Conservation (phyloP, 2,329 filamentous ascomycete genomes). For the Fusarium penzigii region DNA sequence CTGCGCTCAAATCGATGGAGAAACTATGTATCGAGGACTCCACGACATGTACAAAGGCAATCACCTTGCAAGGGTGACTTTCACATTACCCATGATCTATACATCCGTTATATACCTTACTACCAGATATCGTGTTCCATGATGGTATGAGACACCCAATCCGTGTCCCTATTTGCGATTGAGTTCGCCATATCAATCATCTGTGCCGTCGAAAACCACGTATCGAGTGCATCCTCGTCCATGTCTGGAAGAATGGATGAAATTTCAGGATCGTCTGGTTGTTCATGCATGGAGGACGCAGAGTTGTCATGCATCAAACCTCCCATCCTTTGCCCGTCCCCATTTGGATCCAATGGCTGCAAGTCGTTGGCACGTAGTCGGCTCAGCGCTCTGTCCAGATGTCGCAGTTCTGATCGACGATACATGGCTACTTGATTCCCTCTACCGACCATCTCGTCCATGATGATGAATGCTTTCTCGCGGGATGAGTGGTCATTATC, state of each 20-base stretch:
- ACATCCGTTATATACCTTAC: neutral
- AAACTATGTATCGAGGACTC: too few relatives aligned
- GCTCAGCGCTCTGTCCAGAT: constrained; percentile 42
- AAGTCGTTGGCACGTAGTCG: constrained; percentile 18
- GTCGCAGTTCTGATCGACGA: constrained; percentile 46
- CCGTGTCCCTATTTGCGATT: constrained; percentile 45
- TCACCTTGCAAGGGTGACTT: too few relatives aligned
- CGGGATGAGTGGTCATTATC: constrained; percentile 40
- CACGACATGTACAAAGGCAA: too few relatives aligned
- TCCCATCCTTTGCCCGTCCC: constrained; percentile 18
- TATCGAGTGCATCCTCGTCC: constrained; percentile 30
- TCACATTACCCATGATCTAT: neutral
- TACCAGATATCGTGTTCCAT: constrained; percentile 46
- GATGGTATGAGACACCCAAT: constrained; percentile 49
- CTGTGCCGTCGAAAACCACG: constrained; percentile 45
- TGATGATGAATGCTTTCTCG: constrained; percentile 42
- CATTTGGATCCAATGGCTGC: constrained; percentile 1
- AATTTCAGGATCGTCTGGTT: constrained; percentile 15
- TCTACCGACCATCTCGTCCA: constrained; percentile 48
- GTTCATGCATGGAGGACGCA: constrained; percentile 1
- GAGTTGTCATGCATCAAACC: neutral
- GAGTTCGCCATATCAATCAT: constrained; percentile 50
- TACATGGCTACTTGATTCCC: constrained; percentile 49
- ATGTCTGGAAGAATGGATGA: constrained; percentile 15
- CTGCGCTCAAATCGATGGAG: too few relatives aligned